These are phyloP conservation scores for Lentinula detonsa DNA, from an alignment of 768 basidiomycete species.

Conservation along the genomic window DNA sequence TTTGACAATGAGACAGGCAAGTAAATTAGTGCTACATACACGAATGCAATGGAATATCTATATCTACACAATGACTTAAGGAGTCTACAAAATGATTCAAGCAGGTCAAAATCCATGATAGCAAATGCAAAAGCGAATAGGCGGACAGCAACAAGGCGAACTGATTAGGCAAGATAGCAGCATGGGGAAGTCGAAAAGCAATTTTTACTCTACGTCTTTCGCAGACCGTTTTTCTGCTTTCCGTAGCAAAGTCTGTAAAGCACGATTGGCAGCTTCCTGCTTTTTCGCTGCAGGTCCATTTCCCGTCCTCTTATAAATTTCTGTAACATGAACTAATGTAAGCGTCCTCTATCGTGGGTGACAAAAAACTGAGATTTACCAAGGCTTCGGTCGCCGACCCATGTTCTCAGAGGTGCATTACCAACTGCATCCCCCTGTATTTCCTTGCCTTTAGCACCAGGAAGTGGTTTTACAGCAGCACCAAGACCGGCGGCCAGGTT, in stretches of 20 bases:
- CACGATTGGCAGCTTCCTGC: conserved; percentile 4
- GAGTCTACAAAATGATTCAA: background rate
- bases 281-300: background rate
- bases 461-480: conserved; percentile 21
- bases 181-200: background rate
- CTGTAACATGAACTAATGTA: background rate
- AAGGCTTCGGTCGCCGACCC: conserved; percentile 66
- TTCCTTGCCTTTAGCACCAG: background rate
- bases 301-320: conserved; percentile 1
- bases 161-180: background rate
- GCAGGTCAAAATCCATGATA: too few species aligned
- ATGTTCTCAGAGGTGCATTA: conserved; percentile 59
- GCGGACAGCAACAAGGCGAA: background rate
- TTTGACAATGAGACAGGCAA: background rate
- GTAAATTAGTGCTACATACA: background rate
- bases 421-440: conserved; percentile 27
- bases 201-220: background rate
- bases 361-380: conserved; percentile 36
- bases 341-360: background rate
- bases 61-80: background rate
- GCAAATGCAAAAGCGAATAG: too few species aligned
- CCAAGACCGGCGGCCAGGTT: conserved; percentile 70
- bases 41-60: background rate
- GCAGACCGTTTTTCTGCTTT: background rate
- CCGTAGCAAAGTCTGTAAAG: background rate